A percentile compares a stretch with the other conserved stretches of the same genome.
These are phyloP conservation scores for Entomortierella beljakovae DNA, from an alignment of 192 early-diverging fungal species.

Conservation along the genomic window DNA sequence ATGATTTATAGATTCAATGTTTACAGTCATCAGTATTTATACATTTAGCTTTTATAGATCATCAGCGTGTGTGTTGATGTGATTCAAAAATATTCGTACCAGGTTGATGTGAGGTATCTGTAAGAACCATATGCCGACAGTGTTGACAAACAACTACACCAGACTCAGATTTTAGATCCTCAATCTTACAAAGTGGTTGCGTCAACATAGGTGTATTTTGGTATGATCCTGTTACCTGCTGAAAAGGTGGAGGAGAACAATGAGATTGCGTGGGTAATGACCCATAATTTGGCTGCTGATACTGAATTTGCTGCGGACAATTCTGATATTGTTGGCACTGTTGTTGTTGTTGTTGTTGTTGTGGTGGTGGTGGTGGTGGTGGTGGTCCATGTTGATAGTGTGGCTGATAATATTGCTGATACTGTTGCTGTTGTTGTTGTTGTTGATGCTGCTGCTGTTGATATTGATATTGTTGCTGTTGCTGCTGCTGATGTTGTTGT, in stretches of 20 bases:
- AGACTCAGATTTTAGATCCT: conserved; percentile 14
- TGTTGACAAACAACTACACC: conserved; percentile 19
- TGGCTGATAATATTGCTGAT: neutral
- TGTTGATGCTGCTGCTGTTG: neutral
- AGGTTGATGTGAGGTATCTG: conserved; percentile 13
- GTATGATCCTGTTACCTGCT: neutral
- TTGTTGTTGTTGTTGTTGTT: neutral
- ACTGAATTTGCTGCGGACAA: neutral
- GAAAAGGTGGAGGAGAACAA: neutral
- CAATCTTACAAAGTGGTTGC: conserved; percentile 8
- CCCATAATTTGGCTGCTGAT: neutral
- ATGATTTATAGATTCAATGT: neutral
- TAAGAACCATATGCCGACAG: conserved; percentile 7
- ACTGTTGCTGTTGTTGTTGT: neutral
- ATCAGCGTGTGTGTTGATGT: too few relatives aligned
- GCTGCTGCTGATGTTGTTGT: too few relatives aligned
- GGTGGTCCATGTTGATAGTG: neutral
- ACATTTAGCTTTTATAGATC: too few relatives aligned
- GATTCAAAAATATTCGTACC: neutral
- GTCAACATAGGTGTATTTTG: conserved; percentile 3
- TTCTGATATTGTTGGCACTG: neutral
- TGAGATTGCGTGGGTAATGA: neutral
- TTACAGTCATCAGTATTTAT: too few relatives aligned
- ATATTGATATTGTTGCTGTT: neutral
- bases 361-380: neutral